Evolutionary conservation across 1,139 yeast species (phyloP), one percentile per base, ranked within the genome.

Genomic region (Zygosaccharomyces pseudobailii): DNA sequence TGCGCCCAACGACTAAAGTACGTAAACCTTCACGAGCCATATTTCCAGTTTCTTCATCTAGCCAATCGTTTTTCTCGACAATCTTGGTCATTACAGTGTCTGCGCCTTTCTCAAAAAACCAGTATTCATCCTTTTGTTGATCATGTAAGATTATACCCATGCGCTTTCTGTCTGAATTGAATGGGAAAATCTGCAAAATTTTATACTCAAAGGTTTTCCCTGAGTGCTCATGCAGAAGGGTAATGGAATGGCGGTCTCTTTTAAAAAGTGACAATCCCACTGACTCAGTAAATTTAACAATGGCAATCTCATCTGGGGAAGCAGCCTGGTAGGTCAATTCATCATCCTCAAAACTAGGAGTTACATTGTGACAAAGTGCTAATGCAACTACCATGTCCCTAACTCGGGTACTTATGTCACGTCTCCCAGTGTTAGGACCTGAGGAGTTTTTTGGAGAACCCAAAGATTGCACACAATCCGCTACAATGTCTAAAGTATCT

Each of bases 1-100:
- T 89, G 48, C 95, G 76, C 21, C 92, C 97, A 56, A 94, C 80
- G 1, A 94, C 98, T 58, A 94, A 75, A 0, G 99, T 94, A 63
- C 99, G 79, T 53, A 94, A 74, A 8, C 99, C 99, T 69, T 94
- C 99, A 54, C 98, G 80, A 1, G 98, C 98, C 97, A 94, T 89
- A 61, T 94, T 94, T 20, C 90, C 84, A 0, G 96, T 87, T 68
- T 94, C 99, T 68, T 94, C 99, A 49, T 94, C 98, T 19, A 94
- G 71, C 99, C 99, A 94, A 64, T 92, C 97, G 63, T 84, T 90
- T 36, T 78, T 76, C 56, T 79, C 82, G 8, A 94, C 97, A 52
- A 92, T 87, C 32, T 72, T 74, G n/a, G 79, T 69, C 97, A 94
- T 92, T 8, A 90, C 97, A 0, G 95, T 83, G 66, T 94, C 99